Evolutionary conservation across 352 stramenopile species (phyloP).

Genomic region (Globisporangium cystogenes): DNA sequence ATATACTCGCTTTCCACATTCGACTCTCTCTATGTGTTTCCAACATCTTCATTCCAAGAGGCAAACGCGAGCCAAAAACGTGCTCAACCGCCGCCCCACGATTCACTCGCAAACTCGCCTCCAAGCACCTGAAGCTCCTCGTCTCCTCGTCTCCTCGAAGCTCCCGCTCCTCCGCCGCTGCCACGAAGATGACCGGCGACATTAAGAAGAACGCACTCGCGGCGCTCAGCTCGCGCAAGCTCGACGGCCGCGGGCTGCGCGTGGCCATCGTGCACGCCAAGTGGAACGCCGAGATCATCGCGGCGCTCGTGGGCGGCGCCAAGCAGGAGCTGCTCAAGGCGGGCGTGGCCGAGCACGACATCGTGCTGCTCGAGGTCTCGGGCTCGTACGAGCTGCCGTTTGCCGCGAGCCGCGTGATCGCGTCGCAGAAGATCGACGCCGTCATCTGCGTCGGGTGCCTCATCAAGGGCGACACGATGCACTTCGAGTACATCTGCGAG

Average conservation of each 20-base stretch:
- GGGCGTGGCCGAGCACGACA: conserved; percentile 59
- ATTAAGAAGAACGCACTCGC: conserved; percentile 77
- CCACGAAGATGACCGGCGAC: conserved; percentile 26
- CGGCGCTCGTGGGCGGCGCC: conserved; percentile 53
- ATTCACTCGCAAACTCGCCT: neutral
- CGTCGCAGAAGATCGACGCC: conserved; percentile 93
- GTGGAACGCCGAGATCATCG: conserved; percentile 85
- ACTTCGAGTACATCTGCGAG: conserved; percentile 99
- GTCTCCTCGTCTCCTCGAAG: neutral
- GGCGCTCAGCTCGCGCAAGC: conserved; percentile 72
- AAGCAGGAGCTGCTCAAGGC: conserved; percentile 56
- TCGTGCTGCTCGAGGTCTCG: conserved; percentile 84
- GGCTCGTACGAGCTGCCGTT: conserved; percentile 97
- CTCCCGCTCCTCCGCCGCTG: neutral
- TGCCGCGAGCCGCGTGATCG: conserved; percentile 86
- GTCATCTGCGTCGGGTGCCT: conserved; percentile 94
- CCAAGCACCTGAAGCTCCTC: neutral
- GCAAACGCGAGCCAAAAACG: too few relatives aligned
- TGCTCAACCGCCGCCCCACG: too few relatives aligned
- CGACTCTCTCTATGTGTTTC: too few relatives aligned
- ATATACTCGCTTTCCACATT: too few relatives aligned
- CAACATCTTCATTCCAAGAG: too few relatives aligned
- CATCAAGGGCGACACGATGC: conserved; percentile 97
- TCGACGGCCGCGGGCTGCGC: conserved; percentile 65
- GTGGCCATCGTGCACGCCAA: conserved; percentile 81